Evolutionary conservation across 345 rosid genomes (phyloP).

Genomic region (Lagerstroemia speciosa): DNA sequence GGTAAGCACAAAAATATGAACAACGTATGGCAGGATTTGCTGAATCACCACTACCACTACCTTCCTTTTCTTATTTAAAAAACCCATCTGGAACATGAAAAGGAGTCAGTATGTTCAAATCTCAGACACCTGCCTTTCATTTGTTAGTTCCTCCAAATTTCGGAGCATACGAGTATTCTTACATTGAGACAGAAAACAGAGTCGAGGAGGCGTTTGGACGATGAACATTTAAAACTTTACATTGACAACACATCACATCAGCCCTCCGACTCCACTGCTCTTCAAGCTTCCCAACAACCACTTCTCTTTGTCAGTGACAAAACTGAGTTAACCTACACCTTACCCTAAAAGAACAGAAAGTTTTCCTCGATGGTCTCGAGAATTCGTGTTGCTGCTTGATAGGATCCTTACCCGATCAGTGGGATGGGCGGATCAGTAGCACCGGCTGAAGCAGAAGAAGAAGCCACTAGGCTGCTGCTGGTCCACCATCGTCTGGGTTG

Average conservation of each 20-base stretch:
- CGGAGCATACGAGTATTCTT: not conserved
- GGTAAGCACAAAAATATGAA: no score
- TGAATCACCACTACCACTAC: no score
- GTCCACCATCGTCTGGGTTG: slow-evolving; percentile 18
- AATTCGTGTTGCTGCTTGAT: no score
- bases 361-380: no score
- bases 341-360: no score
- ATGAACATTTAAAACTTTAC: slow-evolving; percentile 13
- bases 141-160: not conserved
- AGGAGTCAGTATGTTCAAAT: not conserved
- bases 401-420: slow-evolving; percentile 11
- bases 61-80: no score
- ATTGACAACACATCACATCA: slow-evolving; percentile 20
- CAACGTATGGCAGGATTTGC: no score
- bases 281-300: not conserved
- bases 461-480: slow-evolving; percentile 45
- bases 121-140: not conserved
- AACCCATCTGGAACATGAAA: no score
- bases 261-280: slow-evolving; percentile 16
- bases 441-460: slow-evolving; percentile 69
- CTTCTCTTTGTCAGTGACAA: not conserved
- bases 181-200: not conserved
- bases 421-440: slow-evolving; percentile 28
- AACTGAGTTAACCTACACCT: not conserved
- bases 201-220: slow-evolving; percentile 28